phyloP scores from a whole-genome alignment of 129 eudicot genomes.

The Chrysanthemum seticuspe region DNA sequence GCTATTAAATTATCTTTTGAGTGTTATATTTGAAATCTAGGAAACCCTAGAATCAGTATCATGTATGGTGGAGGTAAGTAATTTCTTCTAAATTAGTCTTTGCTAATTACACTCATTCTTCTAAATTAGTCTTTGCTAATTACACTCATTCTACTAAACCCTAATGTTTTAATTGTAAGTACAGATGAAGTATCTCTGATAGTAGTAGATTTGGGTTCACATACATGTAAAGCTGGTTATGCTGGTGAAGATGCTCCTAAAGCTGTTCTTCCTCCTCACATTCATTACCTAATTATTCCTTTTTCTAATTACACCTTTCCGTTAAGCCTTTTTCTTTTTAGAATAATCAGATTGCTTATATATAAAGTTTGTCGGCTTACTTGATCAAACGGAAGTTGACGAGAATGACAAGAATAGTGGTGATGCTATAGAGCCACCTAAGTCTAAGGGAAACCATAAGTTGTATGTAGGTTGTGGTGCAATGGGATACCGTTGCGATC shows the following conservation, averaged over 20 bases:
- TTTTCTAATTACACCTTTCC: too few relatives aligned
- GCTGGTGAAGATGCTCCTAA: conserved; percentile 99
- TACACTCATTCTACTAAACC: conserved; percentile 5
- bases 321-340: too few relatives aligned
- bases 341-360: neutral
- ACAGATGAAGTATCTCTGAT: conserved; percentile 95
- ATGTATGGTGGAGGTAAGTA: conserved; percentile 67
- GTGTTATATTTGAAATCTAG: too few relatives aligned
- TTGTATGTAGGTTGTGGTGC: conserved; percentile 83
- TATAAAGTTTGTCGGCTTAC: conserved; percentile 71
- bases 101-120: too few relatives aligned
- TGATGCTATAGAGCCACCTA: conserved; percentile 57
- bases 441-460: conserved; percentile 76
- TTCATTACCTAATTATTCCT: neutral
- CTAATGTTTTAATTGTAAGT: neutral
- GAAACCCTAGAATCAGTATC: conserved; percentile 22
- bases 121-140: neutral
- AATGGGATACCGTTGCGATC: conserved; percentile 86
- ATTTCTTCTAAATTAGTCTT: too few relatives aligned
- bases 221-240: conserved; percentile 97
- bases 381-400: conserved; percentile 93
- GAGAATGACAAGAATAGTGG: conserved; percentile 65
- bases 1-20: too few relatives aligned
- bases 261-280: conserved; percentile 51
- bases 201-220: conserved; percentile 88